Evolutionary conservation across 2,329 filamentous ascomycete species (phyloP).

Genomic region (Rhynchosporium agropyri): DNA sequence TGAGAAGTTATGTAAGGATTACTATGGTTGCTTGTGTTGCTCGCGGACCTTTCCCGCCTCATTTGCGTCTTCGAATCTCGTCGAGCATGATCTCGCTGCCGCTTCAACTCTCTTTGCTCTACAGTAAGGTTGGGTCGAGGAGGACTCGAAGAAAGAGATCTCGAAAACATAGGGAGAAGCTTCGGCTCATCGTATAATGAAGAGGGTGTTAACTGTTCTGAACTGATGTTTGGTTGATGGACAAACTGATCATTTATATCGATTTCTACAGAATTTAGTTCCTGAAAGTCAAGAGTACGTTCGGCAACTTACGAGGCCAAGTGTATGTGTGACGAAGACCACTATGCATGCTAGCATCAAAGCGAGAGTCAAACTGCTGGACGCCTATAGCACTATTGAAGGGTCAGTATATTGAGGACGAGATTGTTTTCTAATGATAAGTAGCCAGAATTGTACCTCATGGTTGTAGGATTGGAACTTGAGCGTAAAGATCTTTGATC

Average conservation of each 20-base stretch:
- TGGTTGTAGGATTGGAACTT: conserved; percentile 36
- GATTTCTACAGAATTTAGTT: conserved; percentile 37
- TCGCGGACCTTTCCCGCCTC: conserved; percentile 47
- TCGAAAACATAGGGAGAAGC: conserved; percentile 39
- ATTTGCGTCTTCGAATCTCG: conserved; percentile 60
- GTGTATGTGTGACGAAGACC: conserved; percentile 38
- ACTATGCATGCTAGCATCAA: conserved; percentile 35
- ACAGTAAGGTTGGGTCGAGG: conserved; percentile 56
- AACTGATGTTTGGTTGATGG: conserved; percentile 35
- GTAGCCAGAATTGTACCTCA: conserved; percentile 35
- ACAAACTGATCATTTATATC: conserved; percentile 41
- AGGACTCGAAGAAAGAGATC: conserved; percentile 56
- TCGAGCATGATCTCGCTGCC: conserved; percentile 61
- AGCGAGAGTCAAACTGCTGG: conserved; percentile 40
- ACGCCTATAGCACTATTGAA: conserved; percentile 38
- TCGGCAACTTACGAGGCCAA: conserved; percentile 40
- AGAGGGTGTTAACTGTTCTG: conserved; percentile 35
- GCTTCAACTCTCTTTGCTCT: conserved; percentile 64
- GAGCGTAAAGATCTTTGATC: conserved; percentile 33
- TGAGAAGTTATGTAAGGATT: conserved; percentile 42
- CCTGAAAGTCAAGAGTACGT: not conserved
- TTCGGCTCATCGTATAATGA: conserved; percentile 39
- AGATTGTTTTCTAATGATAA: not conserved
- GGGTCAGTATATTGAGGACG: conserved; percentile 19
- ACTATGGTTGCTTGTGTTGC: conserved; percentile 42